phyloP scores from a whole-genome alignment of 495 filamentous ascomycete species.

The Aspergillus sclerotiicarbonarius region DNA sequence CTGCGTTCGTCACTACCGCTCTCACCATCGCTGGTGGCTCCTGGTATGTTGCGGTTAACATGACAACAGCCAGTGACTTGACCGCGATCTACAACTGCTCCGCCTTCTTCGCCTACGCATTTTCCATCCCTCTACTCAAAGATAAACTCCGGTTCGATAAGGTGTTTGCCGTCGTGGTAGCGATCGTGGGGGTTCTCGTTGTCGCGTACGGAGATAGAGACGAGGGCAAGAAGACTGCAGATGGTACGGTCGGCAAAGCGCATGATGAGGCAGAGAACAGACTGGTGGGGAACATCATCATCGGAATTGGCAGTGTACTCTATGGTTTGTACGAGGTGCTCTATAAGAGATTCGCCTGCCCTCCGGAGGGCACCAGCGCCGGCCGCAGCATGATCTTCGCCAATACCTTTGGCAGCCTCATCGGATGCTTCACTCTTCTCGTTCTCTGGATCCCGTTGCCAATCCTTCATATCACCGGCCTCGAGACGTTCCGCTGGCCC shows the following conservation, averaged over 20 bases:
- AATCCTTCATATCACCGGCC: slow-evolving; percentile 70
- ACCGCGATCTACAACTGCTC: slow-evolving; percentile 99
- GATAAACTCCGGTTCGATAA: slow-evolving; percentile 81
- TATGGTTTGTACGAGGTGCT: slow-evolving; percentile 97
- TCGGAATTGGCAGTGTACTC: slow-evolving; percentile 87
- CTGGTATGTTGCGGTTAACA: slow-evolving; percentile 92
- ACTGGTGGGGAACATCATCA: slow-evolving; percentile 81
- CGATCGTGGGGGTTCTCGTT: slow-evolving; percentile 83
- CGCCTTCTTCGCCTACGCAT: slow-evolving; percentile 96
- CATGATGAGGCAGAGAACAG: slow-evolving; percentile 56
- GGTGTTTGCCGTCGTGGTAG: slow-evolving; percentile 75
- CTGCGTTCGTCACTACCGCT: slow-evolving; percentile 76
- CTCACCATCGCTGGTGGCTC: slow-evolving; percentile 88
- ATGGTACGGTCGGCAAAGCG: slow-evolving; percentile 44
- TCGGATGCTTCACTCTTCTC: slow-evolving; percentile 77
- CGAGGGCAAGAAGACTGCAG: slow-evolving; percentile 49
- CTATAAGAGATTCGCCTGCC: slow-evolving; percentile 89
- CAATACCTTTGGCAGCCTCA: slow-evolving; percentile 82
- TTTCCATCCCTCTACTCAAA: slow-evolving; percentile 82
- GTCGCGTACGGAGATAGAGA: slow-evolving; percentile 83
- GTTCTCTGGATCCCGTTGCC: slow-evolving; percentile 93
- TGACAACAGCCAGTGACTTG: slow-evolving; percentile 88
- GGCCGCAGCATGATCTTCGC: slow-evolving; percentile 87
- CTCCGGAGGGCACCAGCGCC: slow-evolving; percentile 80
- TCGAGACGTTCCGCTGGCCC: slow-evolving; percentile 81